Base-by-base conservation (phyloP, 1,139 yeast genomes). In the Meyerozyma smithsonii region DNA sequence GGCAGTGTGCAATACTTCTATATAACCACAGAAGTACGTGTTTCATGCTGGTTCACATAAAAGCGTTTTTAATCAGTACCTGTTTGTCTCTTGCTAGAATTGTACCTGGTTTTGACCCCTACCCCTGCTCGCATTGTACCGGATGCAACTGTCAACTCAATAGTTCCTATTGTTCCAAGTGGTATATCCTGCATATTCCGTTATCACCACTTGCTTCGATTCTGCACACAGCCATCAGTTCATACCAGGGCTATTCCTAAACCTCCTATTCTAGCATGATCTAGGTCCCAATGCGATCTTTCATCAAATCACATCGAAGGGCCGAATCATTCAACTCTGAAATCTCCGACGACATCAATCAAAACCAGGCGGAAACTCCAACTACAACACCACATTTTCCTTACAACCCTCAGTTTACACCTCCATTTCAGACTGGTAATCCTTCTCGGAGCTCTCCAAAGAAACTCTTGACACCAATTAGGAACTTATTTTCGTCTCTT, bases 391-490 rank as follows among this genome's bases (percentile, higher is more conserved):
- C 34, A 5, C 21, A 18, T 10, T 17, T 30, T n/a, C 34, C 34
- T 11, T n/a, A 11, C 12, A 30, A 16, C 12, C 34, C 36, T 14
- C 37, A 35, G 23, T 24, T 45, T 32, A 39, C 45, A 5, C 45
- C 51, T 1, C 51, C 51, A 6, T 43, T 36, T 36, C 33, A 30
- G 12, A 36, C 17, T n/a, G 8, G 15, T 21, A n/a, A 19, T n/a
- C 20, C 16, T 15, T 16, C 48, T 8, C 28, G 39, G 28, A 42
- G 44, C 39, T 47, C 50, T 5, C 52, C 52, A 14, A 47, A 48
- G 35, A 46, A 46, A 43, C 47, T 48, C 25, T 40, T 48, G 35
- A 46, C 50, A 2, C 52, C 52, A 4, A 48, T 48, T 23, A 44
- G 43, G 37, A 48, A 47, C 40, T 44, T 48, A 43, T 48, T 48